A percentile compares a stretch with the other conserved stretches of the same genome.
Evolutionary conservation across 2,329 filamentous ascomycete species (phyloP).

Genomic region (Aspergillus proliferans): DNA sequence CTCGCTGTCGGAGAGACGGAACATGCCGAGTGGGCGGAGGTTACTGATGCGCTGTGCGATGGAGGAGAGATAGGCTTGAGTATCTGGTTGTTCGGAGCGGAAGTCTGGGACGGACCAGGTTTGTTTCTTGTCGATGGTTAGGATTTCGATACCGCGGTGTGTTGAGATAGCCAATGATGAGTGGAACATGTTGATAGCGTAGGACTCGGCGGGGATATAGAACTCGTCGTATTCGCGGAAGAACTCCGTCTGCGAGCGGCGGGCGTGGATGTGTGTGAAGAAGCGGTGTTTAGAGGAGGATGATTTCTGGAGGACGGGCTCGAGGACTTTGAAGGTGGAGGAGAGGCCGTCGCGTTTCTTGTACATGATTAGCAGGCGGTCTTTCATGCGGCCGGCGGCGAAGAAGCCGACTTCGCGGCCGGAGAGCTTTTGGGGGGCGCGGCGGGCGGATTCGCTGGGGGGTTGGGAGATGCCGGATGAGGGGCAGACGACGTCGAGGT

Average conservation of each 20-base stretch:
- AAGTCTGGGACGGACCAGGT: slow-evolving; percentile 90
- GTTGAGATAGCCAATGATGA: slow-evolving; percentile 88
- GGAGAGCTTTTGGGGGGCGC: slow-evolving; percentile 85
- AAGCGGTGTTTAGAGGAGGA: slow-evolving; percentile 72
- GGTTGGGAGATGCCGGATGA: slow-evolving; percentile 46
- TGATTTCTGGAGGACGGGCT: slow-evolving; percentile 90
- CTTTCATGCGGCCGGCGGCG: slow-evolving; percentile 93
- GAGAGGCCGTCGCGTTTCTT: slow-evolving; percentile 90
- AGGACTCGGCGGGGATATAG: slow-evolving; percentile 93
- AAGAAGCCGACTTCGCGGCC: slow-evolving; percentile 95
- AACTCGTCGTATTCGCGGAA: slow-evolving; percentile 99
- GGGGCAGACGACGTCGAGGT: slow-evolving; percentile 73
- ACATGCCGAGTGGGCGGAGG: slow-evolving; percentile 89
- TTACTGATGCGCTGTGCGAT: slow-evolving; percentile 79
- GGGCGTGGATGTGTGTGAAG: slow-evolving; percentile 42
- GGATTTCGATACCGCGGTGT: slow-evolving; percentile 85
- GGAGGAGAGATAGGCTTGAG: slow-evolving; percentile 61
- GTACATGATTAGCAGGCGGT: slow-evolving; percentile 89
- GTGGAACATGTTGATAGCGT: slow-evolving; percentile 92
- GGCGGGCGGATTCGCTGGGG: slow-evolving; percentile 65
- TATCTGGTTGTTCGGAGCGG: slow-evolving; percentile 52
- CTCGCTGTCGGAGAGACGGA: slow-evolving; percentile 83
- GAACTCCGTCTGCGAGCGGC: slow-evolving; percentile 75
- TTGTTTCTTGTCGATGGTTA: slow-evolving; percentile 95
- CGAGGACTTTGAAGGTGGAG: slow-evolving; percentile 90